Evolutionary conservation across 2,329 filamentous ascomycete genomes (phyloP), one percentile per base, ranked within the genome.

Genomic region (Fusarium sarcochroum): DNA sequence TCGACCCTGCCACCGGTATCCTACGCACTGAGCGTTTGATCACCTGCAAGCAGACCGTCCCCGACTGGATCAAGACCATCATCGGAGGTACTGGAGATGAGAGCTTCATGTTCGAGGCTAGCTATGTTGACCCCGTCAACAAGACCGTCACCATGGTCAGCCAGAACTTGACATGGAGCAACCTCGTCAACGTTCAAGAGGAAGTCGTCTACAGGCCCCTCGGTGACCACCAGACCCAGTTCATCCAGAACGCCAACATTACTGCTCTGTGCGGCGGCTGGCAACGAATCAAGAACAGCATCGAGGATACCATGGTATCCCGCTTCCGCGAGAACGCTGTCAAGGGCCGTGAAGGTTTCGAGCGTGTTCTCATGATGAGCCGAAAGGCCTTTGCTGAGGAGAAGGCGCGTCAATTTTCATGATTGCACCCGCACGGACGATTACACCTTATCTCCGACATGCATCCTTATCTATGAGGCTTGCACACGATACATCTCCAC

Each of bases 121-220:
- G 93, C 61, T 98, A 98, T 80, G 95, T 99, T 77, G 93, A 98
- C 80, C 93, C 93, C 1, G 76, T 80, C 41, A 85, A 86, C 66
- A 93, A 94, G 82, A 97, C 93, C 69, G 93, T 99, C 76, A 98
- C 94, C 65, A 97, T 99, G 92, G 94, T 94, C 79, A 96, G 93
- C 71, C 93, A 93, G 78, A 99, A 99, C 82, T 85, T 99, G 78
- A 98, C 96, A 9, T 96, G 90, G 88, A 91, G 90, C 68, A 97
- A 98, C 76, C 87, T 99, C 54, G 86, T 98, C 78, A 93, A 88
- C 76, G 94, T 98, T 45, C 92, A 94, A 79, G 96, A 99, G 84
- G 98, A 95, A 18, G 94, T 98, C 68, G 85, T 92, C 57, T 98
- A 98, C 83, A 86, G 87, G 71, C 94, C 93, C 1, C 75, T 84